Conservation (phyloP, 2,329 filamentous ascomycete genomes). For the Cladorrhinum sp. region DNA sequence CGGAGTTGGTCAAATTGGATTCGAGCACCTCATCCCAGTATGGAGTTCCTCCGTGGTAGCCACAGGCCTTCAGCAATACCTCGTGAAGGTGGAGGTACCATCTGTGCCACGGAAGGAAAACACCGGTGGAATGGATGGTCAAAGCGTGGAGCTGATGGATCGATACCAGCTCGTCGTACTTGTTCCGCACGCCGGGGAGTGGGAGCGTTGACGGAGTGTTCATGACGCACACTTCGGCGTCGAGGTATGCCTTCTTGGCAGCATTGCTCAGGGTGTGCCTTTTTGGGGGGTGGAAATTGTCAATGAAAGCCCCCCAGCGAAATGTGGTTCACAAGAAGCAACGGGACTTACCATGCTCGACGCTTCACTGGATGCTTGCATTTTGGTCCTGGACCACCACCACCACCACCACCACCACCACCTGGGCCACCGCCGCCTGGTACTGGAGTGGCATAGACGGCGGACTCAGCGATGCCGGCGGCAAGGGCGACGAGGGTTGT, state of each 20-base stretch:
- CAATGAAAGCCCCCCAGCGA: too few species aligned
- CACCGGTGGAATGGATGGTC: conserved; percentile 5
- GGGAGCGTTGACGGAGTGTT: neutral
- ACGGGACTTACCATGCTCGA: neutral
- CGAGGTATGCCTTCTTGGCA: conserved; percentile 5
- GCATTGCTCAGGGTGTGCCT: conserved; percentile 6
- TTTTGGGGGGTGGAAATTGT: neutral
- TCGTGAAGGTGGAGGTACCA: conserved; percentile 24
- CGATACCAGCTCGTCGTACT: conserved; percentile 4
- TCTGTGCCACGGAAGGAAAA: conserved; percentile 27
- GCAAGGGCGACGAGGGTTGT: neutral
- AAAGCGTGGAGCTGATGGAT: neutral
- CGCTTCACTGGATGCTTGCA: neutral
- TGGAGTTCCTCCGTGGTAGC: conserved; percentile 22
- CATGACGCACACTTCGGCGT: conserved; percentile 10
- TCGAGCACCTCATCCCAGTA: conserved; percentile 28
- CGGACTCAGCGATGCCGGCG: neutral
- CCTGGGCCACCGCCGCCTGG: too few species aligned
- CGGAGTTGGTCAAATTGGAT: conserved; percentile 14
- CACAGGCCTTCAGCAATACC: conserved; percentile 22
- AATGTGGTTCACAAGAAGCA: too few species aligned
- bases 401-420: too few species aligned
- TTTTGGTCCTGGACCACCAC: neutral
- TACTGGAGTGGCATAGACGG: neutral
- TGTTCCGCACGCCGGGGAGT: neutral